These are phyloP conservation scores for Serendipita indica DNA, from an alignment of 768 basidiomycete genomes.

Conservation along the genomic window DNA sequence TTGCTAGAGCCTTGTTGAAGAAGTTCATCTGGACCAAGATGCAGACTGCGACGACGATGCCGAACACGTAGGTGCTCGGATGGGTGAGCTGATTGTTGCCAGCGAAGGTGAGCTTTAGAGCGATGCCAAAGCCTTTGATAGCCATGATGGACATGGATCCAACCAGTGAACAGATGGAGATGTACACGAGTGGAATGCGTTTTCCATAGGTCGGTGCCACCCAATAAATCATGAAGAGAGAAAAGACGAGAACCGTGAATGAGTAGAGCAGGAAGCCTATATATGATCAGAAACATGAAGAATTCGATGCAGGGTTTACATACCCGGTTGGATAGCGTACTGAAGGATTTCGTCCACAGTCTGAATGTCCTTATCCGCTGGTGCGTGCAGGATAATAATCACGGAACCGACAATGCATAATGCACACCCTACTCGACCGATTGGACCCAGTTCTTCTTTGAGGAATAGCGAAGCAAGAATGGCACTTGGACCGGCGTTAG, in stretches of 20 bases:
- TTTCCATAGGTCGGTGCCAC: conserved; percentile 78
- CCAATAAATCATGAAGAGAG: conserved; percentile 72
- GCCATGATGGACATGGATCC: conserved; percentile 98
- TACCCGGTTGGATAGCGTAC: conserved; percentile 89
- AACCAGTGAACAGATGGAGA: conserved; percentile 91
- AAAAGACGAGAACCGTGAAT: conserved; percentile 66
- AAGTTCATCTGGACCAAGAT: conserved; percentile 92
- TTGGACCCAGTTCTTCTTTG: conserved; percentile 83
- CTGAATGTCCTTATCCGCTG: conserved; percentile 82
- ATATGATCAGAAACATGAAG: background rate
- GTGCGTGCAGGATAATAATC: conserved; percentile 92
- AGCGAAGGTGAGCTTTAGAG: conserved; percentile 81
- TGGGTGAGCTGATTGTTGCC: conserved; percentile 94
- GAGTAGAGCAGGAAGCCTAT: conserved; percentile 79
- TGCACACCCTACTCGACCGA: conserved; percentile 77
- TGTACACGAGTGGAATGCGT: conserved; percentile 77
- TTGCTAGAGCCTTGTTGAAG: conserved; percentile 96
- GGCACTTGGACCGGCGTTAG: conserved; percentile 41
- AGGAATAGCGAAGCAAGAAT: conserved; percentile 87
- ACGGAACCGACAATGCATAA: conserved; percentile 75
- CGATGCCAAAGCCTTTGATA: conserved; percentile 95
- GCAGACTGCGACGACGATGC: conserved; percentile 61
- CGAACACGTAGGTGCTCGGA: conserved; percentile 93
- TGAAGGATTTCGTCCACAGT: conserved; percentile 88
- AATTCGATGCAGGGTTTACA: conserved; percentile 17